Evolutionary conservation across 331 rosid genomes (phyloP).

Genomic region (Quercus phellos): DNA sequence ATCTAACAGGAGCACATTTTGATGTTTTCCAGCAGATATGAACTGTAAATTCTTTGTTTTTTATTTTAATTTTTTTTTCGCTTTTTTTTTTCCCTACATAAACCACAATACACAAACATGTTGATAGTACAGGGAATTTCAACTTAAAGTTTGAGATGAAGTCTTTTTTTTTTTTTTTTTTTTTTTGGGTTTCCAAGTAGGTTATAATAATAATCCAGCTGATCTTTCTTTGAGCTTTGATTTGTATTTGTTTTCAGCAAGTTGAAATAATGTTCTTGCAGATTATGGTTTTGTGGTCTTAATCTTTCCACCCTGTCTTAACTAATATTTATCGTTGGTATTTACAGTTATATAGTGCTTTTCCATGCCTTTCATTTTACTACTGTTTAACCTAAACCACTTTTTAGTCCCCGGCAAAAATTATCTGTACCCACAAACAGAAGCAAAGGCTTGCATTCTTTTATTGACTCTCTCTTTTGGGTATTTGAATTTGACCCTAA

Average conservation of each 20-base stretch:
- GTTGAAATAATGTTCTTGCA: constrained; percentile 47
- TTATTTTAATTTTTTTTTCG: not conserved
- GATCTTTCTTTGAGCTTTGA: constrained; percentile 1
- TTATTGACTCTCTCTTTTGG: not conserved
- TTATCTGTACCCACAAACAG: constrained; percentile 26
- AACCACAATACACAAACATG: constrained; percentile 39
- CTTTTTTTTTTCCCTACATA: constrained; percentile 24
- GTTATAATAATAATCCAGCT: constrained; percentile 5
- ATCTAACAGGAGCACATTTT: constrained; percentile 66
- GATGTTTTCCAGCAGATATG: constrained; percentile 77
- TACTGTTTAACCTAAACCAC: constrained; percentile 19
- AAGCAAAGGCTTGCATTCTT: constrained; percentile 14
- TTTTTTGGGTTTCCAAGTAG: not conserved
- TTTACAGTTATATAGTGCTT: constrained; percentile 20
- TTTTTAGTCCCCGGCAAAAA: constrained; percentile 25
- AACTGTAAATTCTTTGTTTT: constrained; percentile 49
- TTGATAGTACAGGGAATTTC: constrained; percentile 63
- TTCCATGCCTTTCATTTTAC: constrained; percentile 15
- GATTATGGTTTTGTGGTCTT: constrained; percentile 41
- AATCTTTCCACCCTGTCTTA: constrained; percentile 30
- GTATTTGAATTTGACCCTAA: not conserved
- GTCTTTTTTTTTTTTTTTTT: not conserved
- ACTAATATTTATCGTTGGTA: constrained; percentile 23
- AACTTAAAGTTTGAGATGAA: constrained; percentile 43
- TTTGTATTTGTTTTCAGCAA: constrained; percentile 45